Percentiles rank a stretch among this genome's conserved stretches.
phyloP scores from a whole-genome alignment of 805 yeast genomes.

The Myxozyma kluyveri region DNA sequence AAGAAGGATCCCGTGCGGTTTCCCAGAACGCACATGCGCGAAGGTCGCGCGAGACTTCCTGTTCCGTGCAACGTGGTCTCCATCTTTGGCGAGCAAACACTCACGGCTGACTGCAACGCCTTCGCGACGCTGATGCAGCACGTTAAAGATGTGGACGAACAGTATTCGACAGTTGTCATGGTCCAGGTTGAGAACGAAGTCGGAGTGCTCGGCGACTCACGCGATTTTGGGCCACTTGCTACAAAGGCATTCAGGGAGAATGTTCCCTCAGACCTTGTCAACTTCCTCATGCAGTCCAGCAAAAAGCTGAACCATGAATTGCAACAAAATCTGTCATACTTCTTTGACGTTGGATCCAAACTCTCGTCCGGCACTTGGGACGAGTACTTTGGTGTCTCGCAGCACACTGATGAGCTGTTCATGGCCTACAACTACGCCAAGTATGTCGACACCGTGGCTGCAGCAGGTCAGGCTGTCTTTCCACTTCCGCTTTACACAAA shows the following conservation, averaged over 20 bases:
- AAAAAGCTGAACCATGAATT: background rate
- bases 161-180: slow-evolving; percentile 21
- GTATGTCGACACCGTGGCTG: slow-evolving; percentile 22
- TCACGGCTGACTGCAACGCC: slow-evolving; percentile 20
- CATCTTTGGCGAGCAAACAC: slow-evolving; percentile 6
- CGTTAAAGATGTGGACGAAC: background rate
- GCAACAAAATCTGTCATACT: background rate
- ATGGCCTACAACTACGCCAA: slow-evolving; percentile 28
- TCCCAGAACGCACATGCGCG: slow-evolving; percentile 12
- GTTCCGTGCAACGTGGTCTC: slow-evolving; percentile 9
- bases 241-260: background rate
- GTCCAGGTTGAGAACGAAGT: slow-evolving; percentile 28
- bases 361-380: slow-evolving; percentile 13
- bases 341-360: background rate
- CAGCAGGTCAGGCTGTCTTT: slow-evolving; percentile 12
- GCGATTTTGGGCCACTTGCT: slow-evolving; percentile 12
- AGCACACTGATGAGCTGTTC: slow-evolving; percentile 22
- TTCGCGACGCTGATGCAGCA: slow-evolving; percentile 21
- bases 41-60: background rate
- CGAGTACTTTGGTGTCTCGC: slow-evolving; percentile 17
- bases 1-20: slow-evolving; percentile 18
- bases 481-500: slow-evolving; percentile 25
- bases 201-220: slow-evolving; percentile 27
- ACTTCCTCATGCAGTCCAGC: background rate
- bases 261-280: slow-evolving; percentile 13